A percentile compares a stretch with the other conserved stretches of the same genome.
phyloP scores from a whole-genome alignment of 495 filamentous ascomycete species.

The Lentithecium fluviatile region DNA sequence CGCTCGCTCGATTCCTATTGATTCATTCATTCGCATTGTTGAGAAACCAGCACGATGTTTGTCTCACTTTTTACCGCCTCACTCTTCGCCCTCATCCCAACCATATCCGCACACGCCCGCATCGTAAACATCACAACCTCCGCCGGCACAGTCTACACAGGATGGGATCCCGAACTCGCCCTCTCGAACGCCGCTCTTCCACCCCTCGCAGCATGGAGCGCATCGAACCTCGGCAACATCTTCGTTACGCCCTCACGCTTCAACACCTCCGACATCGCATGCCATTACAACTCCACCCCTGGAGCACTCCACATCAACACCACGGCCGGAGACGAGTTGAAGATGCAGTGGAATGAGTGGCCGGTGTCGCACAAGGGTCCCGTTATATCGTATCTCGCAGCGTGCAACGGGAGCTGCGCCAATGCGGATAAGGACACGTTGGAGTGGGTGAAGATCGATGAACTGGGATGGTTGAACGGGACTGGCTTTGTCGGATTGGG shows the following conservation, averaged over 20 bases:
- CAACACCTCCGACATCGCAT: slow-evolving; percentile 24
- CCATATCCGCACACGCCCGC: slow-evolving; percentile 19
- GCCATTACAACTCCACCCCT: slow-evolving; percentile 15
- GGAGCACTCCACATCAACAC: slow-evolving; percentile 19
- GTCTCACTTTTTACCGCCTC: neutral
- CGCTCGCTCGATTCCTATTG: no score
- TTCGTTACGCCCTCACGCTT: slow-evolving; percentile 15
- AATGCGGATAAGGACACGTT: slow-evolving; percentile 8
- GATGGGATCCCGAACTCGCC: slow-evolving; percentile 23
- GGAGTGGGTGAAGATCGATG: slow-evolving; percentile 29
- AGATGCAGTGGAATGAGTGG: slow-evolving; percentile 30
- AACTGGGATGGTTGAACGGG: slow-evolving; percentile 23
- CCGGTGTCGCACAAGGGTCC: slow-evolving; percentile 26
- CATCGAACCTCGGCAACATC: slow-evolving; percentile 27
- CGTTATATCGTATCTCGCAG: slow-evolving; percentile 26
- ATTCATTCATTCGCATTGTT: no score
- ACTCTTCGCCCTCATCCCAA: slow-evolving; percentile 3
- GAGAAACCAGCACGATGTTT: neutral
- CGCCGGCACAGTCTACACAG: slow-evolving; percentile 6
- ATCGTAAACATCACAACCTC: slow-evolving; percentile 20
- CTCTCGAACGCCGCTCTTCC: neutral
- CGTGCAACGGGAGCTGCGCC: slow-evolving; percentile 21
- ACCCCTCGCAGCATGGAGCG: slow-evolving; percentile 16
- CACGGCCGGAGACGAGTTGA: slow-evolving; percentile 17
- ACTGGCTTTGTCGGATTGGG: slow-evolving; percentile 6